Conservation (phyloP, 257 asterid species). For the Lycium ferocissimum region DNA sequence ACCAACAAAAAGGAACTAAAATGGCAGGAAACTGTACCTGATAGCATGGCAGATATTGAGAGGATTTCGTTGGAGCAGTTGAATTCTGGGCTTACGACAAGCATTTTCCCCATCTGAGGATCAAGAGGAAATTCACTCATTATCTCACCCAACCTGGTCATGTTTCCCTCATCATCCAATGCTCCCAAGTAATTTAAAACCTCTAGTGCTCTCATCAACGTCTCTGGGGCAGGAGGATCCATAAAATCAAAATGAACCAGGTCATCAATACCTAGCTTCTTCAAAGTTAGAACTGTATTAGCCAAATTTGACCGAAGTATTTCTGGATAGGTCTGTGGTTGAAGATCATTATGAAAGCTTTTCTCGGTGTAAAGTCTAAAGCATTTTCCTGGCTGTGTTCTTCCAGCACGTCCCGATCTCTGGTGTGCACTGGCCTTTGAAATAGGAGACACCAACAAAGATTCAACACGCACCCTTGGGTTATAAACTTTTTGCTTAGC, state of each 20-base stretch:
- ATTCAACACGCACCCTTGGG: conserved; percentile 92
- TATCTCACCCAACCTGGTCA: conserved; percentile 85
- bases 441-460: conserved; percentile 96
- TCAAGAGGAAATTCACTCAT: conserved; percentile 97
- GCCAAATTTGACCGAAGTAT: conserved; percentile 90
- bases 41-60: conserved; percentile 93
- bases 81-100: conserved; percentile 88
- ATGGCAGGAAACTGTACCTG: conserved; percentile 57
- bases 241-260: conserved; percentile 95
- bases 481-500: conserved; percentile 93
- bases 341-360: conserved; percentile 88
- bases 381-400: conserved; percentile 98
- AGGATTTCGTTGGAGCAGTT: conserved; percentile 96
- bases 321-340: conserved; percentile 95
- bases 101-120: conserved; percentile 98
- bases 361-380: conserved; percentile 91
- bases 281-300: conserved; percentile 87
- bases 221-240: conserved; percentile 99
- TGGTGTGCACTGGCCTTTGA: conserved; percentile 99
- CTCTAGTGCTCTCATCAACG: conserved; percentile 94
- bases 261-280: conserved; percentile 91
- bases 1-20: conserved; percentile 29
- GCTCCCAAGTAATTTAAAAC: conserved; percentile 95
- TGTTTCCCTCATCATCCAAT: conserved; percentile 92
- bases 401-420: conserved; percentile 99